A percentile compares a stretch with the other conserved stretches of the same genome.
These are phyloP conservation scores for Diplodia seriata DNA, from an alignment of 2,329 filamentous ascomycete species.

Conservation along the genomic window DNA sequence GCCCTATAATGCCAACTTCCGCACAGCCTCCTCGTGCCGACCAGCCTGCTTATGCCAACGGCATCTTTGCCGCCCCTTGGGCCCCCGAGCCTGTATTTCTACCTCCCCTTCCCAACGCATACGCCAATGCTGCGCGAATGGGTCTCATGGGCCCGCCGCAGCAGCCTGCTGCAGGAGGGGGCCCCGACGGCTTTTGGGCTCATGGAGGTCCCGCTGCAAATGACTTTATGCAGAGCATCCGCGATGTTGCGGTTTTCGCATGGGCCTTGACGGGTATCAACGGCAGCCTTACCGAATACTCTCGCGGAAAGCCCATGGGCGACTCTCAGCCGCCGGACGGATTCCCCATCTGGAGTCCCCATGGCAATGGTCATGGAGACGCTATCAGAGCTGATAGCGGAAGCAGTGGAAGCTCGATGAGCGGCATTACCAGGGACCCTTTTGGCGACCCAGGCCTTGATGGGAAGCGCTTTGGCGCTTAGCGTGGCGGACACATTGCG, in stretches of 20 bases:
- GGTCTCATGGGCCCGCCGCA: conserved; percentile 28
- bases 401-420: conserved; percentile 28
- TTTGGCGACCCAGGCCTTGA: conserved; percentile 47
- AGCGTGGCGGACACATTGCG: background rate
- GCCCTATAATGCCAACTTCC: conserved; percentile 69
- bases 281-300: conserved; percentile 70
- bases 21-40: conserved; percentile 54
- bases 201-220: conserved; percentile 62
- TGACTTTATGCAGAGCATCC: conserved; percentile 79
- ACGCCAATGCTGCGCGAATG: conserved; percentile 31
- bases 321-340: conserved; percentile 68
- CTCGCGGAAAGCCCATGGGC: conserved; percentile 67
- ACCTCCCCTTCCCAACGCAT: conserved; percentile 44
- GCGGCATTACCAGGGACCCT: conserved; percentile 37
- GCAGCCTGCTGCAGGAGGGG: conserved; percentile 41
- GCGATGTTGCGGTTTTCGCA: conserved; percentile 85
- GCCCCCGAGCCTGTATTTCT: conserved; percentile 68
- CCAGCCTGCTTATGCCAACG: conserved; percentile 58
- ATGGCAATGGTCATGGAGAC: conserved; percentile 16
- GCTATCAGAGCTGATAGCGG: conserved; percentile 10
- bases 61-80: conserved; percentile 83
- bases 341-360: conserved; percentile 63
- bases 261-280: conserved; percentile 85
- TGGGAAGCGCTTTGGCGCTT: conserved; percentile 24
- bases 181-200: background rate